Evolutionary conservation across 805 yeast species (phyloP).

Genomic region (Metschnikowia santaceciliae): DNA sequence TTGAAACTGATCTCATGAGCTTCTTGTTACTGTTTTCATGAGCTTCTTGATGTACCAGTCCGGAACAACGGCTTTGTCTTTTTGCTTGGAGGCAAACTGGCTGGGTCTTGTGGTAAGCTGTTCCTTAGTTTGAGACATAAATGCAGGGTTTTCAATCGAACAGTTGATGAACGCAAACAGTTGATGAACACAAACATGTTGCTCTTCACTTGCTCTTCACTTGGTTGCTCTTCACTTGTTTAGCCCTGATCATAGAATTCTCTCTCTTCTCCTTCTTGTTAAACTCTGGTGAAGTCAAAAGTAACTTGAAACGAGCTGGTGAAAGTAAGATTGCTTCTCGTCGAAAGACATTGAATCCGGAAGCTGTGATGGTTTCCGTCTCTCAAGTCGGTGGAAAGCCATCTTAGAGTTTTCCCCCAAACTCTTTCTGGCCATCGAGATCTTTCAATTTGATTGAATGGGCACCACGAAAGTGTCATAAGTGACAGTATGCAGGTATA

Average conservation of each 20-base stretch:
- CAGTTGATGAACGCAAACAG: constrained; percentile 53
- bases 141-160: constrained; percentile 92
- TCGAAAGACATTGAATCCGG: constrained; percentile 84
- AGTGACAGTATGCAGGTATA: too few relatives aligned
- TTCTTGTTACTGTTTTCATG: constrained; percentile 4
- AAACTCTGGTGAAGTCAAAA: too few relatives aligned
- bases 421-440: constrained; percentile 63
- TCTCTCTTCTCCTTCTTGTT: constrained; percentile 60
- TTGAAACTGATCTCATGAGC: too few relatives aligned
- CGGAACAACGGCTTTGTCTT: constrained; percentile 57
- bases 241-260: constrained; percentile 72
- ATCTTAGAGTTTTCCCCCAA: constrained; percentile 64
- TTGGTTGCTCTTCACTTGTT: constrained; percentile 66
- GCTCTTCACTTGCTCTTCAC: too few relatives aligned
- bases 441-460: constrained; percentile 48
- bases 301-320: constrained; percentile 43
- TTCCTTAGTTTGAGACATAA: constrained; percentile 96
- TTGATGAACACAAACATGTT: constrained; percentile 73
- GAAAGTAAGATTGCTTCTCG: constrained; percentile 70
- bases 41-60: constrained; percentile 72
- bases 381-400: constrained; percentile 79
- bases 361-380: constrained; percentile 73
- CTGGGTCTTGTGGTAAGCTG: constrained; percentile 84
- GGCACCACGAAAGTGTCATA: too few relatives aligned
- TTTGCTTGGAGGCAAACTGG: constrained; percentile 77